Percentiles rank a stretch among this genome's conserved stretches.
Conservation (phyloP, 345 rosid species). For the Salix exigua region DNA sequence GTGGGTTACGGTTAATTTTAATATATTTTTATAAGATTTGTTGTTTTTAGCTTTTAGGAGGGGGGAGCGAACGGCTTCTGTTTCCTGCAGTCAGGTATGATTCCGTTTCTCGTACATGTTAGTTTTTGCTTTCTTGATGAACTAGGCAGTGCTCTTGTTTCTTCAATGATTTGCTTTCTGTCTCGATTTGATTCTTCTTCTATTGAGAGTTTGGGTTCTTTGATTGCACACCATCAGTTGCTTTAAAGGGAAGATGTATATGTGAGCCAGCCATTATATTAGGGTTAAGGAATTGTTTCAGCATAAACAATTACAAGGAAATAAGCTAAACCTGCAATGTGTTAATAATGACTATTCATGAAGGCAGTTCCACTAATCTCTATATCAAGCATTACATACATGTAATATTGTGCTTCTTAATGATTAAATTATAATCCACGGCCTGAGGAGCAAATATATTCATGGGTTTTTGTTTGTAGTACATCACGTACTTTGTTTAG, state of each 20-base stretch:
- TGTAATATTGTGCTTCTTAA: background rate
- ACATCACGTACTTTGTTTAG: background rate
- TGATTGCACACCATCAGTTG: background rate
- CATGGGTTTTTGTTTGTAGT: background rate
- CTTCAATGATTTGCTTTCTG: conserved; percentile 11
- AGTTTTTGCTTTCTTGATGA: background rate
- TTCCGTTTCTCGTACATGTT: background rate
- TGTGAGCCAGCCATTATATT: background rate
- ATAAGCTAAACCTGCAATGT: background rate
- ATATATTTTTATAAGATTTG: background rate
- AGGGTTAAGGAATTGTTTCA: background rate
- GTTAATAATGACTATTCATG: background rate
- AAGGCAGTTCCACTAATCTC: background rate
- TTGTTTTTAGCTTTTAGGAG: background rate
- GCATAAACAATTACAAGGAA: background rate
- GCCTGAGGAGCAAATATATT: background rate
- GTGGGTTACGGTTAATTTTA: too few species aligned
- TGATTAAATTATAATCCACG: background rate
- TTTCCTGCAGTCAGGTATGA: conserved; percentile 22
- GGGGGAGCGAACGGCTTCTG: conserved; percentile 14
- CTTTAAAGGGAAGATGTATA: conserved; percentile 2
- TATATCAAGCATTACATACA: background rate
- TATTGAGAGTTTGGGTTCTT: background rate
- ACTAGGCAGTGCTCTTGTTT: background rate
- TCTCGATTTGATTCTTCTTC: background rate